A percentile compares a stretch with the other conserved stretches of the same genome.
Evolutionary conservation across 257 asterid genomes (phyloP).

Genomic region (Forsythia suspensa): DNA sequence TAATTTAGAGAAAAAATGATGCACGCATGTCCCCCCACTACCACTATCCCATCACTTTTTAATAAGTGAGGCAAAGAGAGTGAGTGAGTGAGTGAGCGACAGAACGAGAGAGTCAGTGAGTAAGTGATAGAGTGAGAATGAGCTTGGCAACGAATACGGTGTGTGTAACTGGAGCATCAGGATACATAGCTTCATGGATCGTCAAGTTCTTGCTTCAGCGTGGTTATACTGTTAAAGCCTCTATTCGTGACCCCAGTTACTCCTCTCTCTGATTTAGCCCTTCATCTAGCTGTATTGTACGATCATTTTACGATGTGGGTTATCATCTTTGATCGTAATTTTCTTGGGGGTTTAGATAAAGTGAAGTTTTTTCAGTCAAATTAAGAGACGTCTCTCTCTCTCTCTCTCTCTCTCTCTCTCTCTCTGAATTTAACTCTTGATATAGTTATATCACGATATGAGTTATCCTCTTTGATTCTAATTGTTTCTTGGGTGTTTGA

Average conservation of each 20-base stretch:
- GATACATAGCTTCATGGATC: slow-evolving; percentile 69
- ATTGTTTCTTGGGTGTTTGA: too few species aligned
- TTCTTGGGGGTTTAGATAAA: neutral
- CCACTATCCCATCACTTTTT: too few species aligned
- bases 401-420: neutral
- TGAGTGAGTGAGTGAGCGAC: too few species aligned
- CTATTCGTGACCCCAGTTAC: slow-evolving; percentile 46
- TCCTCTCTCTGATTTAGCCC: too few species aligned
- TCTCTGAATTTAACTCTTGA: neutral
- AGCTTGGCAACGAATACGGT: slow-evolving; percentile 33
- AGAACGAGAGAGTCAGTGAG: too few species aligned
- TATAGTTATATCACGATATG: neutral
- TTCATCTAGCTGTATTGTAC: neutral
- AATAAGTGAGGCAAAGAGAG: too few species aligned
- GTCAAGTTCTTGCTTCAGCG: slow-evolving; percentile 59
- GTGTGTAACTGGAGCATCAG: slow-evolving; percentile 67
- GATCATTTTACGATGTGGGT: neutral
- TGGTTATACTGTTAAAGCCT: slow-evolving; percentile 59
- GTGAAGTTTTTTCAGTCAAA: neutral
- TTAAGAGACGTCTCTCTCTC: slow-evolving; percentile 19
- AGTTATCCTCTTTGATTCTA: too few species aligned
- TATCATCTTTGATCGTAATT: neutral
- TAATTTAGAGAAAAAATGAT: too few species aligned
- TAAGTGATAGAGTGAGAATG: neutral
- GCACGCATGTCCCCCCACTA: too few species aligned